Evolutionary conservation across 768 basidiomycete genomes (phyloP), one percentile per base, ranked within the genome.

Genomic region (Serendipita sp.): DNA sequence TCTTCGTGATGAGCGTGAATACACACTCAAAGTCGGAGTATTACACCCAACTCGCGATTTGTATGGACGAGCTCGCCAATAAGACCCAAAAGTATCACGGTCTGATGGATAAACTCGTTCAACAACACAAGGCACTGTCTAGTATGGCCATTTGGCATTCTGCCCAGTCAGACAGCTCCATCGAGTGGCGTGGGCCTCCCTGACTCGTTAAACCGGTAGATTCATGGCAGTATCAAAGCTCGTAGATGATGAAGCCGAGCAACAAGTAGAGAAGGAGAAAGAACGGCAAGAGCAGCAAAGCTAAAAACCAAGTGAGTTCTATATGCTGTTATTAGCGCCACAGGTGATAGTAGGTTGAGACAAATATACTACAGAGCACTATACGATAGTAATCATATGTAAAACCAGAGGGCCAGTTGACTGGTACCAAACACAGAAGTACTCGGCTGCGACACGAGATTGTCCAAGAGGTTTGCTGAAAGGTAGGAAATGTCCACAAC

Each of bases 401-500:
- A 32, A n/a, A 53, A 18, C 56, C 56, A n/a, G 32, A 11, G 56
- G 56, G 16, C 13, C 56, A 60, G 18, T n/a, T 24, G 28, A 34
- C 35, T 8, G 28, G 18, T n/a, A 37, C 34, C 28, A 60, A 51
- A n/a, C 7, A 18, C 48, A 51, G n/a, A n/a, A 51, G 48, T 8
- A n/a, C n/a, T n/a, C n/a, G 8, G n/a, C 8, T 3, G 48, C 48
- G 48, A 51, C 8, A n/a, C 7, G 41, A 41, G 41, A 41, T 41
- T 13, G 41, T 13, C 41, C 7, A 13, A 41, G 13, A 7, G 5
- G 41, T 5, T 41, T 41, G 41, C 41, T 5, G 13, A 13, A 41
- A 41, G 5, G 41, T 41, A 13, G 41, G 13, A 5, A 8, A n/a
- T 63, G 28, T 81, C 78, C 24, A 24, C 24, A 24, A 24, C 24